These are phyloP conservation scores for Mycena vulgaris DNA, from an alignment of 768 basidiomycete species.

Conservation along the genomic window DNA sequence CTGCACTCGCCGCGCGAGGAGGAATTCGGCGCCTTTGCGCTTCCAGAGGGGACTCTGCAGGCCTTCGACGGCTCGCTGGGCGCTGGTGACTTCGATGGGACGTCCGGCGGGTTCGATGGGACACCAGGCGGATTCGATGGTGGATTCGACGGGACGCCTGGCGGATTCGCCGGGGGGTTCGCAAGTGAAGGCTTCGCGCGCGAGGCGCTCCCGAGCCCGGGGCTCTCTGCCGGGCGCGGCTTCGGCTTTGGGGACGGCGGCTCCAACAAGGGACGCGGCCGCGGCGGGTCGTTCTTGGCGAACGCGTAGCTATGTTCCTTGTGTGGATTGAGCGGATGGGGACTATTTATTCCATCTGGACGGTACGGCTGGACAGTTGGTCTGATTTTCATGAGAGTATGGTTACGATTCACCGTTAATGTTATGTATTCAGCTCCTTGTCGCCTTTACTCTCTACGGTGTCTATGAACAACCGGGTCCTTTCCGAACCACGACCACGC, in stretches of 20 bases:
- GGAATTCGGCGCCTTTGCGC: neutral
- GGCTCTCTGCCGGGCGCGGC: neutral
- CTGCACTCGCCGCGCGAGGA: conserved; percentile 10
- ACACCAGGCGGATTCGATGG: neutral
- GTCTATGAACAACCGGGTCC: no score
- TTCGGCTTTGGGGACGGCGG: neutral
- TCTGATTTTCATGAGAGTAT: no score
- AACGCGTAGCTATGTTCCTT: no score
- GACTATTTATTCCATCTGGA: no score
- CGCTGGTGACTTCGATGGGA: neutral
- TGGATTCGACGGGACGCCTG: neutral
- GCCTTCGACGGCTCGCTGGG: neutral
- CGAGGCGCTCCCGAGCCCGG: neutral
- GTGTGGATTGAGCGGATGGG: no score
- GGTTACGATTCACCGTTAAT: no score
- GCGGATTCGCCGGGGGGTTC: neutral
- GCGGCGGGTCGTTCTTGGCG: neutral
- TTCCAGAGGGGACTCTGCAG: no score
- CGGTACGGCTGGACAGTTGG: no score
- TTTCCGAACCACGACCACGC: no score
- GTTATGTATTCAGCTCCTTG: no score
- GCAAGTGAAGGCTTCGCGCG: neutral
- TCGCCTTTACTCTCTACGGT: no score
- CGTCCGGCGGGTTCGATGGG: neutral
- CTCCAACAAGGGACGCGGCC: neutral